phyloP scores from a whole-genome alignment of 2,329 filamentous ascomycete genomes.

The Trichoderma sp. region DNA sequence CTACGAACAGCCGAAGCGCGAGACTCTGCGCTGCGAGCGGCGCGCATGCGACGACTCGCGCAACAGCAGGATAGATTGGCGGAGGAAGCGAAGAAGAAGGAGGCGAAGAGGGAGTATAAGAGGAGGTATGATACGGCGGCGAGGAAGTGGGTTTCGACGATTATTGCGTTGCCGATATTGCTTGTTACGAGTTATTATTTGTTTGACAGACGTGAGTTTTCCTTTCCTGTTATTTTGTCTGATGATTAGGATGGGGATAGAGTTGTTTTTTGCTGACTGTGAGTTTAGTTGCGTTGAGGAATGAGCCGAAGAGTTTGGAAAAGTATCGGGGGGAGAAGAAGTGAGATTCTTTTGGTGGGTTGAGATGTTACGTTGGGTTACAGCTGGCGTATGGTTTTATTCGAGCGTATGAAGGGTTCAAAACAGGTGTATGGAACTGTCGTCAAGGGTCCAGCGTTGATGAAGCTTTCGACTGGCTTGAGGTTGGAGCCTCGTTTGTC shows the following conservation, averaged over 20 bases:
- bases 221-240: background rate
- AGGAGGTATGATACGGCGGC: slow-evolving; percentile 43
- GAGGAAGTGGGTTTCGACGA: slow-evolving; percentile 44
- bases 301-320: slow-evolving; percentile 30
- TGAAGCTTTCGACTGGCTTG: background rate
- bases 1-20: slow-evolving; percentile 26
- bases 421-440: background rate
- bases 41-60: slow-evolving; percentile 22
- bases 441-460: background rate
- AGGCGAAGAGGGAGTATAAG: slow-evolving; percentile 37
- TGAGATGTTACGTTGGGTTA: background rate
- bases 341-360: background rate
- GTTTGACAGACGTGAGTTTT: slow-evolving; percentile 47
- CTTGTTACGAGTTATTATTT: slow-evolving; percentile 55
- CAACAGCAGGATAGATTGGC: slow-evolving; percentile 22
- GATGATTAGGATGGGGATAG: background rate
- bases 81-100: slow-evolving; percentile 23
- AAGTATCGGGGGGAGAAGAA: slow-evolving; percentile 5
- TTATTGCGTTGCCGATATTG: slow-evolving; percentile 53
- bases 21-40: slow-evolving; percentile 26
- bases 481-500: background rate
- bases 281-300: slow-evolving; percentile 32
- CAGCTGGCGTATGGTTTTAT: background rate
- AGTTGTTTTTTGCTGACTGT: background rate
- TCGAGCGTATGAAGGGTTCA: background rate